Evolutionary conservation across 352 stramenopile genomes (phyloP), one percentile per base, ranked within the genome.

Genomic region (Pseudoperonospora humuli): DNA sequence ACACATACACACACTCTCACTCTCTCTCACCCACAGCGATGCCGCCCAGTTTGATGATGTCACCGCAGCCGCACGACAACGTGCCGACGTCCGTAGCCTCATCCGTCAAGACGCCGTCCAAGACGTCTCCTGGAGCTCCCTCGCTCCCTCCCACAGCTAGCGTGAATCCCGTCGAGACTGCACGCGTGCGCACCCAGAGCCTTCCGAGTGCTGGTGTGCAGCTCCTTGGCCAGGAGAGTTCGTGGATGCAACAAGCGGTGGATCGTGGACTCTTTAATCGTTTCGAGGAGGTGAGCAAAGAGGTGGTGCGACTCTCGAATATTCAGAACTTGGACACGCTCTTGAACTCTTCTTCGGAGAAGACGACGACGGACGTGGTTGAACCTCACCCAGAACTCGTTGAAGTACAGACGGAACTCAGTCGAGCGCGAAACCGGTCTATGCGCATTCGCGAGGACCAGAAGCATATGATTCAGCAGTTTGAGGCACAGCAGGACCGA

Each of bases 401-500:
- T 7, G 24, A 46, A 7, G 54, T 81, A 29, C 67, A 71, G 39
- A 49, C 31, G 8, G 62, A 83, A 40, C 63, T 86, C 5, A 27
- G 42, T 37, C 54, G 52, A 24, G 57, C 65, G 28, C 61, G 76
- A 39, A 59, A 57, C n/a, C 62, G 54, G 33, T 78, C 73, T 7
- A 54, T 57, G 18, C 39, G 49, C 13, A 57, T 75, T 31, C 57
- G 78, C 6, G 59, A 67, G 24, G 68, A 64, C 18, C 75, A 86
- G 50, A 75, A 77, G 36, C 64, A 76, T 41, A 66, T 88, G 48
- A 75, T 76, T 19, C 67, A 75, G 20, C 67, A 78, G 46, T 67
- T 85, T n/a, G 76, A 83, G 49, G 48, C 52, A 3, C 70, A 73
- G 31, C 59, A 84, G 32, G 76, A 88, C 43, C 62, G 67, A 32